Base-by-base conservation (phyloP, 1,284 basidiomycete genomes). In the Prillingera fragicola region DNA sequence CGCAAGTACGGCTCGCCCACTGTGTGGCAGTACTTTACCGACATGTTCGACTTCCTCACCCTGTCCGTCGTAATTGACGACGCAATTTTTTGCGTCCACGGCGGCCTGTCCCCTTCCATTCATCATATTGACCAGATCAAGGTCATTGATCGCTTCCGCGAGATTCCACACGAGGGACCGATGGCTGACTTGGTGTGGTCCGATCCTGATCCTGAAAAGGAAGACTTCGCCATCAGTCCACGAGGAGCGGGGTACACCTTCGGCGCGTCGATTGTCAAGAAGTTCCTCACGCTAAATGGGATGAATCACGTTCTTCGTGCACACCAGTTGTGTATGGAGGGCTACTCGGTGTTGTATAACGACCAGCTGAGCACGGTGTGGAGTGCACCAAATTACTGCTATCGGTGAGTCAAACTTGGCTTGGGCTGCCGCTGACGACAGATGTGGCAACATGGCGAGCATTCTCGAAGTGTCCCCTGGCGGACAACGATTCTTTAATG, bases 141-240 rank as follows among this genome's bases (percentile, higher is more conserved):
- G 72, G 88, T 98, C 38, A 89, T 98, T 38, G 95, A 98, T 75
- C 84, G 95, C 39, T 98, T 98, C 77, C 80, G 94, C 78, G 95
- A 99, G 76, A 97, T 99, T 50, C 95, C 95, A 32, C 95, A 98
- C 64, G 95, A 99, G 73, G 95, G 95, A 2, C 94, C 95, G 5
- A 98, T 99, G 91, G 94, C 94, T n/a, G 95, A 99, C 76, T 78
- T 99, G 19, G 95, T 99, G 3, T 99, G 95, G 95, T 96, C 91
- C 33, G 95, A 99, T 77, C 95, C 95, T 24, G 95, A 99, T 74
- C 84, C 90, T 33, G 94, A 97, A 70, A 97, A 97, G 70, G 94
- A 97, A 69, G 95, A 98, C 64, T 98, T 97, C 69, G 94, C 94
- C 31, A 97, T 98, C 70, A 95, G 90, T 45, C 94, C 95, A 38